Evolutionary conservation across 148 eudicot genomes (phyloP), one percentile per base, ranked within the genome.

Genomic region (Rhododendron mucronatum): DNA sequence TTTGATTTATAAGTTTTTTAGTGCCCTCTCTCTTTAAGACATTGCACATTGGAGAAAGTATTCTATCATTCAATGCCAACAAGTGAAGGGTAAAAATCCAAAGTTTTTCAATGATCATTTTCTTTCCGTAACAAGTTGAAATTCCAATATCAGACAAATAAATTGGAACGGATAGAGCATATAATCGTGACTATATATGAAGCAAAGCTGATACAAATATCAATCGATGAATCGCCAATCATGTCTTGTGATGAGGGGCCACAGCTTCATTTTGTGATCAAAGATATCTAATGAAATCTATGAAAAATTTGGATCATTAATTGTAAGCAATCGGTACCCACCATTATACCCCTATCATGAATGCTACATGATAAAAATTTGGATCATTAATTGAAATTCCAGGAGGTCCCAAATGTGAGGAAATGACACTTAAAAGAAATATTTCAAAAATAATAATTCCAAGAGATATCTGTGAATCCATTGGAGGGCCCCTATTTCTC

Each of bases 251-350:
- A 69, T 55, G 59, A 55, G 28, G 33, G 15, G 18, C 39, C 13
- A 83, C 50, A 47, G 77, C 48, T 9, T 57, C 63, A 20, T 57
- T 57, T 3, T 0, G 15, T 15, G 14, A 51, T 51, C 41, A n/a
- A 51, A 23, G 16, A 21, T 67, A 37, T 26, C 16, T 45, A 47
- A 84, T 84, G 55, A 82, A 86, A 51, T 50, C 75, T 7, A 71
- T 47, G 65, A 20, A 74, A 79, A 44, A 80, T 9, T 80, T 84
- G 78, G 88, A 80, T 79, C 12, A 81, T 86, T 89, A 15, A 80
- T 86, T 89, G 30, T 51, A 4, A 75, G 84, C 71, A 83, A 86
- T 69, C 26, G 78, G 55, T 61, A 76, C 82, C 88, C 75, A 84
- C 74, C 84, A 61, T 45, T 57, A 85, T 82, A 51, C 35, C 57